These are phyloP conservation scores for Boletus subparvulus DNA, from an alignment of 768 basidiomycete genomes.

Conservation along the genomic window DNA sequence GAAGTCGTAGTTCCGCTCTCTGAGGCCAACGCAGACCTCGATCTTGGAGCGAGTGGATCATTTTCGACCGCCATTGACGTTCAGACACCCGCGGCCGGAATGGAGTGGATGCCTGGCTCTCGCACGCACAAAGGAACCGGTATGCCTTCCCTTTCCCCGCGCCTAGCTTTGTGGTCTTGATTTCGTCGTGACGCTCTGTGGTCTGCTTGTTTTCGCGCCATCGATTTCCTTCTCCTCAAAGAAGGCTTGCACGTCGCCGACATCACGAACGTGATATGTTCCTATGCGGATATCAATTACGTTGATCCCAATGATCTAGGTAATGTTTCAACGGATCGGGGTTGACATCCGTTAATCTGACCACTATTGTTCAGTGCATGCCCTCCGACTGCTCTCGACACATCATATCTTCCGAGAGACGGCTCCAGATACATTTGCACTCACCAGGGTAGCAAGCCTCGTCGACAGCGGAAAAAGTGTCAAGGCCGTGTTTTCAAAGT, in stretches of 20 bases:
- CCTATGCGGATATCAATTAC: constrained; percentile 17
- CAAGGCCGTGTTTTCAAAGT: constrained; percentile 51
- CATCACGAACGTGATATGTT: constrained; percentile 22
- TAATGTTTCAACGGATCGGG: neutral
- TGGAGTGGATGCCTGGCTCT: neutral
- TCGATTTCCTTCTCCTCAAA: neutral
- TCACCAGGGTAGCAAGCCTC: constrained; percentile 66
- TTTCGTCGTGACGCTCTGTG: neutral
- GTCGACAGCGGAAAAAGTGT: constrained; percentile 66
- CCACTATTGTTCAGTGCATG: constrained; percentile 49
- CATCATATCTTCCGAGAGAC: constrained; percentile 74
- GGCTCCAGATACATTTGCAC: constrained; percentile 68
- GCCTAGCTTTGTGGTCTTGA: neutral
- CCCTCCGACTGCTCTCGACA: constrained; percentile 72
- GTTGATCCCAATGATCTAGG: constrained; percentile 22
- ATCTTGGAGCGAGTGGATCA: neutral
- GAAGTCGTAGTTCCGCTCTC: neutral
- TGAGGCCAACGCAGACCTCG: neutral
- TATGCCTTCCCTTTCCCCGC: neutral
- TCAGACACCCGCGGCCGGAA: neutral
- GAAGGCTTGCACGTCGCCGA: constrained; percentile 23
- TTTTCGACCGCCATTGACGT: neutral
- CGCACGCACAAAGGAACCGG: neutral
- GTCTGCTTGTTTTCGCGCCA: neutral
- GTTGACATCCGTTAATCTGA: neutral